Evolutionary conservation across 2,329 filamentous ascomycete species (phyloP).

Genomic region (Colletotrichum simmondsii): DNA sequence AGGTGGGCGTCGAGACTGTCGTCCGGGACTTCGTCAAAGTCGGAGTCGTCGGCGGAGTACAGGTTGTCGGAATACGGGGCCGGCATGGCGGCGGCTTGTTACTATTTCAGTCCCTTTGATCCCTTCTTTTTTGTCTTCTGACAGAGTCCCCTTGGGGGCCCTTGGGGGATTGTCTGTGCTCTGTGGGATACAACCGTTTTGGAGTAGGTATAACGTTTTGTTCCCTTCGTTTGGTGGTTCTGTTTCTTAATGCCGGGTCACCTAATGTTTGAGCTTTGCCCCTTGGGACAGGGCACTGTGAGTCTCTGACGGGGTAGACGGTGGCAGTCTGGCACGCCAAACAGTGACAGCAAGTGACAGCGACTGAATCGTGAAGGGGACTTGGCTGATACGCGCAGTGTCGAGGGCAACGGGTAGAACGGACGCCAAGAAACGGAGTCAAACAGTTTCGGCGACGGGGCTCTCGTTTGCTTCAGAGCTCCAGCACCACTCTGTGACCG

Average conservation of each 20-base stretch:
- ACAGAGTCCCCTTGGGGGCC: not conserved
- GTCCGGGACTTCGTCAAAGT: conserved; percentile 34
- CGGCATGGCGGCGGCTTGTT: conserved; percentile 49
- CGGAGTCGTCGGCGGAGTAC: conserved; percentile 33
- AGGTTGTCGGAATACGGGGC: conserved; percentile 53
- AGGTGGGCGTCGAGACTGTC: conserved; percentile 42
- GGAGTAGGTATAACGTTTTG: not conserved
- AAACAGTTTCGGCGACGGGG: conserved; percentile 14
- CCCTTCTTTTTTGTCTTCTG: not conserved
- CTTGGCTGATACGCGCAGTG: conserved; percentile 33
- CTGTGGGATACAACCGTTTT: not conserved
- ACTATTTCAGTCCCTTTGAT: conserved; percentile 30
- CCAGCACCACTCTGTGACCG: not conserved
- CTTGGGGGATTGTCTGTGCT: not conserved
- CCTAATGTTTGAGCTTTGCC: conserved; percentile 27
- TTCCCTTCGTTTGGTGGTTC: not conserved
- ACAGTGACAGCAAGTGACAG: conserved; percentile 3
- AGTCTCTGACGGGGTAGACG: not conserved
- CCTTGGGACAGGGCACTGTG: not conserved
- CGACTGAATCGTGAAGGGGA: conserved; percentile 21
- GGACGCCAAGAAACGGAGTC: conserved; percentile 27
- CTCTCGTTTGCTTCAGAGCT: not conserved
- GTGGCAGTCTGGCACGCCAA: not conserved
- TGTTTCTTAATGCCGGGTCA: conserved; percentile 26
- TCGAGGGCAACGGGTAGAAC: conserved; percentile 16